Conservation (phyloP, 805 yeast genomes). For the Vanderwaltozyma yarrowii region DNA sequence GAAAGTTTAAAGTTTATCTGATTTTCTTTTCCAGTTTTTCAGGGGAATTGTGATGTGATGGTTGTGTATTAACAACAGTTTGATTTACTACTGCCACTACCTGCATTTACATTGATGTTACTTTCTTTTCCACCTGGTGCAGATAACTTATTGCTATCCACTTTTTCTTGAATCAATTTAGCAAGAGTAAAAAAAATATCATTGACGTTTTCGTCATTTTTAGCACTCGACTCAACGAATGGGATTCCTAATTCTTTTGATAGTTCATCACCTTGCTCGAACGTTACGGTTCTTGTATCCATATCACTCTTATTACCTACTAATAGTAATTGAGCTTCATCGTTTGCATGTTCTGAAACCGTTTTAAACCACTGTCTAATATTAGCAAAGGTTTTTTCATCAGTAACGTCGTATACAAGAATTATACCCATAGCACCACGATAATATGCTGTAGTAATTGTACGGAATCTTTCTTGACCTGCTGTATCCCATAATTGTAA, state of each 20-base stretch:
- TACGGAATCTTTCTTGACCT: constrained; percentile 93
- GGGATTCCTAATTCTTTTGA: constrained; percentile 83
- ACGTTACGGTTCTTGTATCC: constrained; percentile 71
- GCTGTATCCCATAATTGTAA: constrained; percentile 97
- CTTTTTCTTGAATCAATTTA: constrained; percentile 71
- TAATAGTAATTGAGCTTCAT: constrained; percentile 88
- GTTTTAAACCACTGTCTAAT: constrained; percentile 93
- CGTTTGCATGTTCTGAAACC: constrained; percentile 95
- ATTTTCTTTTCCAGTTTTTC: no score
- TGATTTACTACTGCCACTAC: constrained; percentile 33
- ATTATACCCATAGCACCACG: constrained; percentile 86
- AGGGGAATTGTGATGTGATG: no score
- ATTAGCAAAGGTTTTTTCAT: constrained; percentile 84
- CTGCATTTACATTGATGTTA: constrained; percentile 31
- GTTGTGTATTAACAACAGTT: constrained; percentile 41
- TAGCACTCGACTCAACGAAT: constrained; percentile 93
- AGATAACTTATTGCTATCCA: constrained; percentile 38
- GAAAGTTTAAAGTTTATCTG: no score
- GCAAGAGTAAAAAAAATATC: constrained; percentile 87
- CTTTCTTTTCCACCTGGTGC: constrained; percentile 45
- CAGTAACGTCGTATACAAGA: constrained; percentile 73
- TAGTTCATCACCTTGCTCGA: constrained; percentile 82
- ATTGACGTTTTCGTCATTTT: constrained; percentile 84
- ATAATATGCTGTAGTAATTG: constrained; percentile 83
- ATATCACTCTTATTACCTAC: constrained; percentile 98